phyloP scores from a whole-genome alignment of 441 rosid species.

The Manihot esculenta region DNA sequence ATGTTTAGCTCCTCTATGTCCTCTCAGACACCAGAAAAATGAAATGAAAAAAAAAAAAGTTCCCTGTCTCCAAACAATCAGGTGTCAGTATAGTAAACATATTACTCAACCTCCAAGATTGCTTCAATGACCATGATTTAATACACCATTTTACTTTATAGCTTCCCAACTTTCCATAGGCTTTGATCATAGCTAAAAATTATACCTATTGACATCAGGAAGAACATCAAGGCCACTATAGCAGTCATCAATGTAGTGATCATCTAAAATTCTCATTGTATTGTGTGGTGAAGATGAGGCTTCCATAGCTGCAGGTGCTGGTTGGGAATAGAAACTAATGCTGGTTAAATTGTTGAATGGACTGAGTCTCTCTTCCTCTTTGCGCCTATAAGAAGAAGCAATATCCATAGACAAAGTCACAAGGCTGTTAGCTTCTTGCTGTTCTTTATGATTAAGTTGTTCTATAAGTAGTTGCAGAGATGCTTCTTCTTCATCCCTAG shows the following conservation, averaged over 20 bases:
- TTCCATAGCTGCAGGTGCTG: conserved; percentile 8
- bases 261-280: conserved; percentile 15
- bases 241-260: conserved; percentile 32
- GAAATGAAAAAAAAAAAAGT: neutral
- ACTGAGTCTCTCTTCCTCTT: neutral
- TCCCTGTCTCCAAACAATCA: neutral
- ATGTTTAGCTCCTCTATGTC: conserved; percentile 1
- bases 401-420: conserved; percentile 25
- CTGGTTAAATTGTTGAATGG: conserved; percentile 2
- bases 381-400: conserved; percentile 5
- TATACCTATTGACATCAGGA: conserved; percentile 31
- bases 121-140: conserved; percentile 1
- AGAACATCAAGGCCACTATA: conserved; percentile 36
- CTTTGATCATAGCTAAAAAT: conserved; percentile 27
- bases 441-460: conserved; percentile 46
- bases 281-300: neutral
- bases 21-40: neutral
- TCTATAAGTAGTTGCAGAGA: conserved; percentile 51
- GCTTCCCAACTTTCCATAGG: neutral
- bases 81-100: neutral
- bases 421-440: conserved; percentile 32
- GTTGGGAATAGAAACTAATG: conserved; percentile 2
- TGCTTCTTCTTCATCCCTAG: conserved; percentile 56
- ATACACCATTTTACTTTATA: conserved; percentile 1
- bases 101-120: neutral